phyloP scores from a whole-genome alignment of 257 asterid genomes.

The Solanum sejunctum region DNA sequence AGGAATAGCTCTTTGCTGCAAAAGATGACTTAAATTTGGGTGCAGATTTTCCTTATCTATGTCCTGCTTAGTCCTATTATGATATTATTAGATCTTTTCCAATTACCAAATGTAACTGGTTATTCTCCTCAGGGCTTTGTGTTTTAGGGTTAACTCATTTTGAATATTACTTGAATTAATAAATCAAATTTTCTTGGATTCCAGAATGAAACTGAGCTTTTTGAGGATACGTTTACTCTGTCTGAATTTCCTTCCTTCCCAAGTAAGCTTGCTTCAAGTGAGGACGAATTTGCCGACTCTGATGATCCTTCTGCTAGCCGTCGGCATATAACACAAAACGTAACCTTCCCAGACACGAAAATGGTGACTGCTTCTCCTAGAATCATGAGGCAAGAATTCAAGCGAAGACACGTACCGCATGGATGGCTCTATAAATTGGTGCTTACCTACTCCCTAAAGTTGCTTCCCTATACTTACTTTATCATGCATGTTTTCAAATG shows the following conservation, averaged over 20 bases:
- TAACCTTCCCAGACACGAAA: conserved; percentile 44
- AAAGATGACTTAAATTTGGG: not conserved
- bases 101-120: not conserved
- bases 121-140: not conserved
- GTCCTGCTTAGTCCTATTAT: not conserved
- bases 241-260: conserved; percentile 83
- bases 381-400: conserved; percentile 38
- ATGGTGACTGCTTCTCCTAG: conserved; percentile 39
- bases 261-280: conserved; percentile 80
- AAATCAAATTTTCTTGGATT: not conserved
- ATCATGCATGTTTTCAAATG: not conserved
- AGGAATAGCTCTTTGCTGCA: not conserved
- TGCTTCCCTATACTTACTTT: not conserved
- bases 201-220: conserved; percentile 88
- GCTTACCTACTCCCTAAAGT: not conserved
- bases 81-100: not conserved
- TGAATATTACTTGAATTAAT: not conserved
- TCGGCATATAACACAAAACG: conserved; percentile 34
- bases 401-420: conserved; percentile 44
- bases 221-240: conserved; percentile 72
- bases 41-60: not conserved
- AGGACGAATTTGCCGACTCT: conserved; percentile 85
- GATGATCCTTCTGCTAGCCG: conserved; percentile 67
- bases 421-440: conserved; percentile 88
- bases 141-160: not conserved